Conservation (phyloP, 2,329 filamentous ascomycete species). For the Fusarium sp. region DNA sequence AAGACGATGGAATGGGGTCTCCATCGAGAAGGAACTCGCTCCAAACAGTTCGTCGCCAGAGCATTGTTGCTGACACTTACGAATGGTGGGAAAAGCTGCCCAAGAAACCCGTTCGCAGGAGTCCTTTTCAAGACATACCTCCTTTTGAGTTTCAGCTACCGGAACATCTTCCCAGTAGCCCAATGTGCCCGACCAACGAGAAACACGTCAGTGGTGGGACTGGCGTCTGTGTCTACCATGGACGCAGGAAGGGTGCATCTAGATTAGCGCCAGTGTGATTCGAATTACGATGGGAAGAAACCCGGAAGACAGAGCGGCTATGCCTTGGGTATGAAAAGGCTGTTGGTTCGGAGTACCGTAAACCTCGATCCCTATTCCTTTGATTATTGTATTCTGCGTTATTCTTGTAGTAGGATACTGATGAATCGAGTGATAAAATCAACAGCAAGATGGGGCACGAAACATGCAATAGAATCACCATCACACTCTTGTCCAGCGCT, state of each 20-base stretch:
- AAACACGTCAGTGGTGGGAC: slow-evolving; percentile 57
- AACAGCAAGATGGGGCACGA: background rate
- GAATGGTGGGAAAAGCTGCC: slow-evolving; percentile 53
- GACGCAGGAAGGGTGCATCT: slow-evolving; percentile 46
- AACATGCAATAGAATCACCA: background rate
- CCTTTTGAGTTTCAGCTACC: slow-evolving; percentile 61
- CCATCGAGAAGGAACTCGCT: slow-evolving; percentile 22
- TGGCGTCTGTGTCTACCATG: slow-evolving; percentile 63
- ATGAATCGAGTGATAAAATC: background rate
- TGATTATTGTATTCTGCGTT: background rate
- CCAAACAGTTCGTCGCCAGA: slow-evolving; percentile 36
- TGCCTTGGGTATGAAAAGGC: background rate
- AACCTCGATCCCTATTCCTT: background rate
- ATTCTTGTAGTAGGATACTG: background rate
- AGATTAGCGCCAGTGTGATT: background rate
- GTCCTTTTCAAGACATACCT: slow-evolving; percentile 20
- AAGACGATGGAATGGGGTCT: slow-evolving; percentile 1
- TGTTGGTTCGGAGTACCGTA: background rate
- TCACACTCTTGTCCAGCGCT: background rate
- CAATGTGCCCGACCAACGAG: slow-evolving; percentile 62
- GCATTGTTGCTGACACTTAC: slow-evolving; percentile 38
- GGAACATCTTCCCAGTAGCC: slow-evolving; percentile 62
- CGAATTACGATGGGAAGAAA: background rate
- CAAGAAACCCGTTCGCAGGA: slow-evolving; percentile 33
- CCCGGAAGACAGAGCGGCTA: background rate